phyloP scores from a whole-genome alignment of 23 red algal species.

The Gracilaria caudata region DNA sequence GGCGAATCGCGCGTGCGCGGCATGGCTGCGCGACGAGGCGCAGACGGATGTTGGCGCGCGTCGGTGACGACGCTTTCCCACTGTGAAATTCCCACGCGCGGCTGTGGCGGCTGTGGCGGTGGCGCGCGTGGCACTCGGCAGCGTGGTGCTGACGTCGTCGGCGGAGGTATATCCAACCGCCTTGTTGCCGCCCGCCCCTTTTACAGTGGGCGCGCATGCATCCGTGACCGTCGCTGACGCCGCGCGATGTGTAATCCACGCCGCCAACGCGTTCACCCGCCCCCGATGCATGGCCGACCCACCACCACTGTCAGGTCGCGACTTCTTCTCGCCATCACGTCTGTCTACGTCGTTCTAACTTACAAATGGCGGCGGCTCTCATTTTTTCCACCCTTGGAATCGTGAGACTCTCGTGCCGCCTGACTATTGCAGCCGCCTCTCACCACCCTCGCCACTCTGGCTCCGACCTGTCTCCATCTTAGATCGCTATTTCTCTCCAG shows the following conservation, averaged over 20 bases:
- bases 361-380: neutral
- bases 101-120: neutral
- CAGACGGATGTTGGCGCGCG: neutral
- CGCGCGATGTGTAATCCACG: neutral
- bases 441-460: neutral
- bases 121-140: neutral
- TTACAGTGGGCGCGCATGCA: neutral
- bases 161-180: neutral
- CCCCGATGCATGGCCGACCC: neutral
- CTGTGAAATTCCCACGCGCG: no score
- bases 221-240: no score
- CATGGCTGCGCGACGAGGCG: neutral
- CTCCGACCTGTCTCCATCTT: neutral
- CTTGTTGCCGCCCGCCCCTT: neutral
- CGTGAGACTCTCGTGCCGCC: neutral
- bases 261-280: neutral
- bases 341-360: neutral
- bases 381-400: neutral
- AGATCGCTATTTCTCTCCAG: slow-evolving; percentile 11
- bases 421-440: neutral
- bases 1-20: neutral
- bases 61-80: neutral
- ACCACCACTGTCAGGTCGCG: neutral
- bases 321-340: neutral
- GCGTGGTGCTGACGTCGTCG: neutral